Evolutionary conservation across 1,284 basidiomycete species (phyloP).

Genomic region (Leucoagaricus sp.): DNA sequence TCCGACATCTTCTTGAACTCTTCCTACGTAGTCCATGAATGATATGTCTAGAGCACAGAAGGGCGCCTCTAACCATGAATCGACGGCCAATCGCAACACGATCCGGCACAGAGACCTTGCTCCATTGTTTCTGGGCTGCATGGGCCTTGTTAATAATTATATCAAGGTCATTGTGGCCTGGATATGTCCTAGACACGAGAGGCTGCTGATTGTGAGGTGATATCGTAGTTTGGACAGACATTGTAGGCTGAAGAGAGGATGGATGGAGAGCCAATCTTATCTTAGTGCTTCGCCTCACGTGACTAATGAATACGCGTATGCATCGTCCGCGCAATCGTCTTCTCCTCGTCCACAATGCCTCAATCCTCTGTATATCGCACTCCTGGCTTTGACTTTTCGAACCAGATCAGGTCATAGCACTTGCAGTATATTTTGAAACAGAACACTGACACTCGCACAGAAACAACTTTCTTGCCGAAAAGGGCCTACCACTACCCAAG

Average conservation of each 20-base stretch:
- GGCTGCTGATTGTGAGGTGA: conserved; percentile 67
- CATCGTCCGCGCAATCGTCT: conserved; percentile 4
- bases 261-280: not conserved
- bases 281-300: not conserved
- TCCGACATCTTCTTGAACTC: conserved; percentile 74
- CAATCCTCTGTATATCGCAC: conserved; percentile 39
- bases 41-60: not conserved
- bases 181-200: conserved; percentile 59
- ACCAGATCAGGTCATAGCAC: conserved; percentile 16
- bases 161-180: conserved; percentile 59
- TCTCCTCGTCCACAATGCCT: conserved; percentile 30
- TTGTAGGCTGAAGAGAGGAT: conserved; percentile 16
- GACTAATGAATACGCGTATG: conserved; percentile 23
- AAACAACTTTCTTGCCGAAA: conserved; percentile 77
- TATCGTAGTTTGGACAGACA: conserved; percentile 65
- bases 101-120: conserved; percentile 64
- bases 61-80: conserved; percentile 61
- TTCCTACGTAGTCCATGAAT: conserved; percentile 43
- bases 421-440: not conserved
- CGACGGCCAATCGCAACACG: conserved; percentile 73
- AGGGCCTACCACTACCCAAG: conserved; percentile 72
- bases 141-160: conserved; percentile 55
- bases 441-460: conserved; percentile 39
- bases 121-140: conserved; percentile 76
- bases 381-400: conserved; percentile 75